Percentiles rank a stretch among this genome's conserved stretches.
These are phyloP conservation scores for Boletus coccyginus DNA, from an alignment of 768 basidiomycete genomes.

Conservation along the genomic window DNA sequence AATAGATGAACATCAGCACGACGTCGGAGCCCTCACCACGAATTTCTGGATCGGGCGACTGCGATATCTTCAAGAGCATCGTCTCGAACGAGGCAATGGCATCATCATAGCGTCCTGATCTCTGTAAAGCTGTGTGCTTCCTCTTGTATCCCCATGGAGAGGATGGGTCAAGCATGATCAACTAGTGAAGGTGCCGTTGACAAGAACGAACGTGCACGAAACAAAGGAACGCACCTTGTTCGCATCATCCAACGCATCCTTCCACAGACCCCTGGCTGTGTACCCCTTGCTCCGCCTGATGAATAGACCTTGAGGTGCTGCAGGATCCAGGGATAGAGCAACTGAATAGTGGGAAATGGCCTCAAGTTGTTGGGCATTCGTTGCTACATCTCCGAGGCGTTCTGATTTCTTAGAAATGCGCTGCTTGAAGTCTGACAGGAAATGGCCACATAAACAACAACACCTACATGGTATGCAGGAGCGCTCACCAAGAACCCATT, in stretches of 20 bases:
- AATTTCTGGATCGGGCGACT: background rate
- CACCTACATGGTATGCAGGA: too few species aligned
- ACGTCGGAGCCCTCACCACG: background rate
- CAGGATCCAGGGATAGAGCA: background rate
- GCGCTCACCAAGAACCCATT: background rate
- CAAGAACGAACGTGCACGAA: background rate
- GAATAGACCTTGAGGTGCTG: background rate
- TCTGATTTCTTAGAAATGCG: background rate
- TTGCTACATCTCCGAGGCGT: background rate
- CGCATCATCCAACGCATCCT: background rate
- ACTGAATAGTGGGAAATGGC: background rate
- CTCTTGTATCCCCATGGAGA: background rate
- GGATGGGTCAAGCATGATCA: background rate
- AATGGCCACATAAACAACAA: background rate
- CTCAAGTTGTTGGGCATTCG: background rate
- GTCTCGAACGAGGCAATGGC: background rate
- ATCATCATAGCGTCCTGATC: background rate
- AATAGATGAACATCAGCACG: background rate
- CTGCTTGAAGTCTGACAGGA: background rate
- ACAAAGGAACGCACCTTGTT: background rate
- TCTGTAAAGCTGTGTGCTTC: background rate
- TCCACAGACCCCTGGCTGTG: background rate
- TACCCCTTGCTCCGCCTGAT: background rate
- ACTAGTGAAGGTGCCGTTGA: background rate
- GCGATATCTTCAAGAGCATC: conserved; percentile 1